phyloP scores from a whole-genome alignment of 768 basidiomycete genomes.

The Xerocomus spinulosus region DNA sequence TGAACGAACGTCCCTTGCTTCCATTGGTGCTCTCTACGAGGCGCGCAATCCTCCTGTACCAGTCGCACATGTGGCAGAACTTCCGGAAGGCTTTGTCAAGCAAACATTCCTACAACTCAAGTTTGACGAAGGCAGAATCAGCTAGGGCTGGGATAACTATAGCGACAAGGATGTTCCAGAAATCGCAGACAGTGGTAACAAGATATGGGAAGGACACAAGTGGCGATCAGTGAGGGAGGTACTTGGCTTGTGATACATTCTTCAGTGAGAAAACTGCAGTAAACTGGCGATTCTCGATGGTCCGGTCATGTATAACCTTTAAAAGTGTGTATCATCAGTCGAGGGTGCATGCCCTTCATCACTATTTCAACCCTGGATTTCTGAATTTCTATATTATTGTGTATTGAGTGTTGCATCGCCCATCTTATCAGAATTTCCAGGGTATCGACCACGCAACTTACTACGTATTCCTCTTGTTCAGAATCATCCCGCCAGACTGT shows the following conservation, averaged over 20 bases:
- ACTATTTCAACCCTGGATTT: too few relatives aligned
- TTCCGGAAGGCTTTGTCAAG: conserved; percentile 28
- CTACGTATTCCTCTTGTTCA: conserved; percentile 19
- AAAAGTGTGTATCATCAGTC: too few relatives aligned
- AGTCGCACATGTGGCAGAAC: conserved; percentile 19
- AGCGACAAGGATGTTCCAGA: conserved; percentile 28
- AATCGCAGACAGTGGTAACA: conserved; percentile 29
- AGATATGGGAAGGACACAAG: conserved; percentile 31
- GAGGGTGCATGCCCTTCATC: too few relatives aligned
- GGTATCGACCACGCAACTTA: conserved; percentile 8
- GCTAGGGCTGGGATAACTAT: conserved; percentile 34
- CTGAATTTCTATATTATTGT: too few relatives aligned
- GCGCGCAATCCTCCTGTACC: conserved; percentile 17
- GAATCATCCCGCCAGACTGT: conserved; percentile 27
- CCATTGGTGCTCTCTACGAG: conserved; percentile 28
- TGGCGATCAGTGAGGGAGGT: conserved; percentile 30
- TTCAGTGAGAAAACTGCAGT: too few relatives aligned
- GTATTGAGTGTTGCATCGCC: too few relatives aligned
- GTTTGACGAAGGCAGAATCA: conserved; percentile 28
- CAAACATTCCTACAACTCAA: conserved; percentile 29
- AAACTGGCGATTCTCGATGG: too few relatives aligned
- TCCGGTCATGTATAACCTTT: too few relatives aligned
- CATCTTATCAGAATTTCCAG: too few relatives aligned
- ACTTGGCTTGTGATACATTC: conserved; percentile 19
- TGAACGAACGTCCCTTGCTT: conserved; percentile 26